phyloP scores from a whole-genome alignment of 106 monocot genomes.

The Ottelia alismoides region DNA sequence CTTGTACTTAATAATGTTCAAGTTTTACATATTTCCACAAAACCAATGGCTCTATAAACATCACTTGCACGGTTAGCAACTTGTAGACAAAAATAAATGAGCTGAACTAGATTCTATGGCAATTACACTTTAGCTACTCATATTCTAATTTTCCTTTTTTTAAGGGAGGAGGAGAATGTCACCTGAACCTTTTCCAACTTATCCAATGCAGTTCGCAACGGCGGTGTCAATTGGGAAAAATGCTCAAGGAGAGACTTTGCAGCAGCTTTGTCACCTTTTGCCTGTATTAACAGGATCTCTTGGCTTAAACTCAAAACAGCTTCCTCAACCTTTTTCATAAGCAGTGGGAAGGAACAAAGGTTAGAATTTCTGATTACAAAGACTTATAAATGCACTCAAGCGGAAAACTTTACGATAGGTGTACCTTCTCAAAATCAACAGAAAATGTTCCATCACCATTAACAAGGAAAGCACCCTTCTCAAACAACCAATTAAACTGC shows the following conservation, averaged over 20 bases:
- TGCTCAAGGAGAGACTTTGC: conserved; percentile 55
- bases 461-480: conserved; percentile 58
- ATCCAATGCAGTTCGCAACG: conserved; percentile 40
- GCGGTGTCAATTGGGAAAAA: conserved; percentile 57
- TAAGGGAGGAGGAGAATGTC: too few species aligned
- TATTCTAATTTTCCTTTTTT: too few species aligned
- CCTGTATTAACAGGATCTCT: conserved; percentile 87
- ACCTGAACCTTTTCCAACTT: conserved; percentile 76
- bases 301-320: conserved; percentile 78
- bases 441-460: conserved; percentile 67
- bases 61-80: too few species aligned
- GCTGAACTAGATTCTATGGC: too few species aligned
- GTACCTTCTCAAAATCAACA: conserved; percentile 81
- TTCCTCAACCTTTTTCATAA: conserved; percentile 50
- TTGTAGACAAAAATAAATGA: too few species aligned
- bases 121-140: too few species aligned
- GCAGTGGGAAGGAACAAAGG: background rate
- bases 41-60: too few species aligned
- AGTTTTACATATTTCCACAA: too few species aligned
- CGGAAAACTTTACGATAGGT: background rate
- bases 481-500: conserved; percentile 91
- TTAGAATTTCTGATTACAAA: background rate
- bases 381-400: background rate
- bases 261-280: conserved; percentile 77
- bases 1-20: too few species aligned